Conservation (phyloP, 106 monocot genomes). For the Agapanthus africanus region DNA sequence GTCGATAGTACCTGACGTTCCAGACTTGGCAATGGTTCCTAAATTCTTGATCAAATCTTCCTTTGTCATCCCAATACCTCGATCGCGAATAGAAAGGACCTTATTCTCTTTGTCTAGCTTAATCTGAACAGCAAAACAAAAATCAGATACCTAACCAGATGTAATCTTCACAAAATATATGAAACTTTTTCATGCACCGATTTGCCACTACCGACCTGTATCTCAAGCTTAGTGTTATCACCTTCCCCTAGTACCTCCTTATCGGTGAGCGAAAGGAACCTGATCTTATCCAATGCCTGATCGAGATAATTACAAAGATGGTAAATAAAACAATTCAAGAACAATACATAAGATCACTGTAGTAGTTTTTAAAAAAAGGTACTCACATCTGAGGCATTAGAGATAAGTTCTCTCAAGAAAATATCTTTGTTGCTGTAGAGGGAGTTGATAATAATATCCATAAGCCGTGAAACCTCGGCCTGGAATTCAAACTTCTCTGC, state of each 20-base stretch:
- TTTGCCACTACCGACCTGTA: slow-evolving; percentile 32
- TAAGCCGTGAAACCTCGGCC: slow-evolving; percentile 70
- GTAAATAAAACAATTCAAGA: background rate
- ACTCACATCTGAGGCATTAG: slow-evolving; percentile 74
- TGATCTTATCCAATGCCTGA: slow-evolving; percentile 96
- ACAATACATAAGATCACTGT: background rate
- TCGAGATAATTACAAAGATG: slow-evolving; percentile 1
- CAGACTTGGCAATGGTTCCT: slow-evolving; percentile 97
- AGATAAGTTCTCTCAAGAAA: slow-evolving; percentile 77
- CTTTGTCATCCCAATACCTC: slow-evolving; percentile 99
- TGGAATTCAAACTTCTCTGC: slow-evolving; percentile 84
- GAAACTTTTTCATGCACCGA: background rate
- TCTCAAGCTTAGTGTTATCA: slow-evolving; percentile 93
- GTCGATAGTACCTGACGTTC: slow-evolving; percentile 69
- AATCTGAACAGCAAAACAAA: slow-evolving; percentile 42
- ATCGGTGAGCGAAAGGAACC: slow-evolving; percentile 90
- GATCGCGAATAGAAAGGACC: slow-evolving; percentile 74
- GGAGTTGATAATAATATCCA: slow-evolving; percentile 79
- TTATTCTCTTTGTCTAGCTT: slow-evolving; percentile 95
- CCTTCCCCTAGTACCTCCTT: slow-evolving; percentile 92
- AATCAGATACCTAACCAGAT: background rate
- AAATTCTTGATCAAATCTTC: slow-evolving; percentile 95
- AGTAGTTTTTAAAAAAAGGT: background rate
- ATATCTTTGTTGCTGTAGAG: slow-evolving; percentile 84
- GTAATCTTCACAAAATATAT: slow-evolving; percentile 4